phyloP scores from a whole-genome alignment of 495 filamentous ascomycete genomes.

The Astrothelium subdiscretum region DNA sequence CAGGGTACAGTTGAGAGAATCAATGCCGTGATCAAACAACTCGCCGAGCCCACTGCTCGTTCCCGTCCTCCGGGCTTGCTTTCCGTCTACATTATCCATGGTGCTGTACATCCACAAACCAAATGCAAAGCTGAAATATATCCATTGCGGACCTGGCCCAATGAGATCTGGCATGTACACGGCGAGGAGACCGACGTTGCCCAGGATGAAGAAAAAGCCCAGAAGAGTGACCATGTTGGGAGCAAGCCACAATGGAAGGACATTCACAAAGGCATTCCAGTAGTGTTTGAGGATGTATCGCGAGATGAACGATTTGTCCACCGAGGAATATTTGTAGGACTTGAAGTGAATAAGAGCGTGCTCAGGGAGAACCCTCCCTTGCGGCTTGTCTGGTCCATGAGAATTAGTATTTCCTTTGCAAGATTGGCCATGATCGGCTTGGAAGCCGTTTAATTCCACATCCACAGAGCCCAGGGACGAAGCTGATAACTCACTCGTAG shows the following conservation, averaged over 20 bases:
- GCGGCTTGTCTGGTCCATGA: conserved; percentile 22
- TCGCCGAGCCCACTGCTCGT: conserved; percentile 92
- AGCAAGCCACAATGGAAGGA: conserved; percentile 89
- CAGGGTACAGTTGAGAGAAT: conserved; percentile 92
- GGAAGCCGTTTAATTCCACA: not conserved
- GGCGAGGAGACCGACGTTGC: conserved; percentile 68
- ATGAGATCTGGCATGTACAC: conserved; percentile 83
- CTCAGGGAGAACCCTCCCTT: conserved; percentile 53
- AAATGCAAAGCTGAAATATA: conserved; percentile 17
- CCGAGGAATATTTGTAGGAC: conserved; percentile 89
- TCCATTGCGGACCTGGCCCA: conserved; percentile 58
- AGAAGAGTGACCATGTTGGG: conserved; percentile 96
- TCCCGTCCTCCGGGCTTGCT: conserved; percentile 88
- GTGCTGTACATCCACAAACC: conserved; percentile 65
- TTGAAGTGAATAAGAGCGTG: conserved; percentile 72
- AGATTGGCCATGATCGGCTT: not conserved
- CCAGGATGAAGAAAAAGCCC: conserved; percentile 87
- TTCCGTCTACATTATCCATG: conserved; percentile 97
- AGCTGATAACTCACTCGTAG: not conserved
- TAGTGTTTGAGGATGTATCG: conserved; percentile 89
- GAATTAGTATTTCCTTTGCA: not conserved
- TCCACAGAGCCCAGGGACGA: not conserved
- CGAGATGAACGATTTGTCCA: conserved; percentile 94
- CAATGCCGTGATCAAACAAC: conserved; percentile 97
- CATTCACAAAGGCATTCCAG: conserved; percentile 93